Conservation (phyloP, 805 yeast genomes). For the Crinitomyces ghanaensis region DNA sequence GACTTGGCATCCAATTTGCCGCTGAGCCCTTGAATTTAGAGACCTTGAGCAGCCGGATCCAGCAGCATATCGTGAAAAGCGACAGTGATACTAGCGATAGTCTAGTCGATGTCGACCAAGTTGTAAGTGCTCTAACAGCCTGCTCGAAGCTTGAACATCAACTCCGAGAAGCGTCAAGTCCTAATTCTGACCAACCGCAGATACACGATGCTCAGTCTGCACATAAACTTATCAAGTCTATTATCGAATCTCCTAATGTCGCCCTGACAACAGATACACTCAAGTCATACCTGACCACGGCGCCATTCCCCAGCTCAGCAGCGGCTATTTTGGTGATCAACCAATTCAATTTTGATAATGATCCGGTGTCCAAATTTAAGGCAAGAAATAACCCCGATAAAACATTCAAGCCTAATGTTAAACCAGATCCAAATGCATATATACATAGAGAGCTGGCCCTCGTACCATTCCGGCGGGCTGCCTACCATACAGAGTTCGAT, state of each 20-base stretch:
- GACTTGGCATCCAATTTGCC: no score
- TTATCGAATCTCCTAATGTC: conserved; percentile 12
- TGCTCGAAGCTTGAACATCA: conserved; percentile 18
- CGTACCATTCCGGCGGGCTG: conserved; percentile 52
- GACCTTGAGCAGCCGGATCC: conserved; percentile 7
- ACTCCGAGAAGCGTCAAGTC: conserved; percentile 12
- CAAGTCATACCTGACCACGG: conserved; percentile 14
- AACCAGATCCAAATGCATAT: conserved; percentile 7
- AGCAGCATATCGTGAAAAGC: conserved; percentile 5
- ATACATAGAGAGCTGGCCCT: conserved; percentile 29
- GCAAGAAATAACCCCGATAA: no score
- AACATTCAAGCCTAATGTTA: conserved; percentile 9
- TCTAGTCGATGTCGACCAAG: conserved; percentile 2
- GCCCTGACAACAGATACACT: conserved; percentile 13
- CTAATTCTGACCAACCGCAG: conserved; percentile 16
- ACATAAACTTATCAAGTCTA: conserved; percentile 11
- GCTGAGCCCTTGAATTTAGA: conserved; percentile 9
- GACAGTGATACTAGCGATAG: no score
- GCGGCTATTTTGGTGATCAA: conserved; percentile 15
- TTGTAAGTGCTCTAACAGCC: conserved; percentile 16
- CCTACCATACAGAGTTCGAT: conserved; percentile 46
- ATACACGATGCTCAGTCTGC: conserved; percentile 16
- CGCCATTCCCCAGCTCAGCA: conserved; percentile 17
- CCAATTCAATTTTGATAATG: no score
- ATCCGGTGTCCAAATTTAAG: no score